Percentiles rank a stretch among this genome's conserved stretches.
phyloP scores from a whole-genome alignment of 306 rosid species.

The Sophora flavescens region DNA sequence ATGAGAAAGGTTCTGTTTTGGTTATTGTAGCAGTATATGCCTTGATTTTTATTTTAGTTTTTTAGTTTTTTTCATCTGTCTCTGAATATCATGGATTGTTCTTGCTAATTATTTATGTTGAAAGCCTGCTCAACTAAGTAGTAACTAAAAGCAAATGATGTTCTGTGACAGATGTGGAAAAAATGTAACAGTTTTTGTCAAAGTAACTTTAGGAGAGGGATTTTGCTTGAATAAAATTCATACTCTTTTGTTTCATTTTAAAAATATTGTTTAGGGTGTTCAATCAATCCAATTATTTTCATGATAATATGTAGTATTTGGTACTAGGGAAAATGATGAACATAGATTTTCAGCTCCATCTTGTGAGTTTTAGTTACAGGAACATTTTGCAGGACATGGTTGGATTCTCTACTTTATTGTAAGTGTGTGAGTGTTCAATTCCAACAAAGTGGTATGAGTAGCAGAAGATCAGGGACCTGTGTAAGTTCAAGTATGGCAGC shows the following conservation, averaged over 20 bases:
- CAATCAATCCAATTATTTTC: too few relatives aligned
- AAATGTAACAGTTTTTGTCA: neutral
- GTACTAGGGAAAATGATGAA: too few relatives aligned
- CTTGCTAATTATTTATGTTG: slow-evolving; percentile 6
- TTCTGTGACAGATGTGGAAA: slow-evolving; percentile 29
- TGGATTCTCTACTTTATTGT: too few relatives aligned
- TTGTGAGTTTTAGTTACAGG: slow-evolving; percentile 22
- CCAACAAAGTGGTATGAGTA: too few relatives aligned
- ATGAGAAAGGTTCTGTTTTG: slow-evolving; percentile 23
- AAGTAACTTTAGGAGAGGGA: too few relatives aligned
- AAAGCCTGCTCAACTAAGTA: slow-evolving; percentile 10
- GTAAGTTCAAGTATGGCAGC: too few relatives aligned
- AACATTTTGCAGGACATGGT: neutral
- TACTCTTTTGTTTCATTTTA: too few relatives aligned
- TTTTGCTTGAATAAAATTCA: too few relatives aligned
- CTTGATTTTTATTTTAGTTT: neutral
- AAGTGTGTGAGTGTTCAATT: too few relatives aligned
- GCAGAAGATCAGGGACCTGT: too few relatives aligned
- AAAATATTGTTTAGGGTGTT: too few relatives aligned
- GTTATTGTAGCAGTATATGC: slow-evolving; percentile 18
- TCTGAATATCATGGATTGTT: slow-evolving; percentile 8
- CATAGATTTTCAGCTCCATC: slow-evolving; percentile 7
- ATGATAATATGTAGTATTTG: too few relatives aligned
- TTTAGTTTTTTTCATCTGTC: neutral
- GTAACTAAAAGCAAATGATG: slow-evolving; percentile 12